Base-by-base conservation (phyloP, 148 eudicot genomes). In the Rhododendron vialii region DNA sequence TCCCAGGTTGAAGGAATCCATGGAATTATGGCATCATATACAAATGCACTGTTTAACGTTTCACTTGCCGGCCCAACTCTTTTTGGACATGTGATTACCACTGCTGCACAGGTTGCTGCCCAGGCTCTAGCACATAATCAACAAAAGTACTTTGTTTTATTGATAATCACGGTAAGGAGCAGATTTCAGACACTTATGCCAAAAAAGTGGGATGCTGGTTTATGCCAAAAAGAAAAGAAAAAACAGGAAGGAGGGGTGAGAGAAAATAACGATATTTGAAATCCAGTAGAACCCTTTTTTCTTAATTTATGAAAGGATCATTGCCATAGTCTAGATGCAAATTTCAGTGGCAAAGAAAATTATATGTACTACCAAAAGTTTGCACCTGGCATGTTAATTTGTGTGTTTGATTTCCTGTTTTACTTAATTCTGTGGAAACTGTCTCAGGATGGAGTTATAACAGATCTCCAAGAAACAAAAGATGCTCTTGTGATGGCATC, bases 31-130 rank as follows among this genome's bases (percentile, higher is more conserved):
- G 91, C 83, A 81, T 93, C 99, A 78, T 97, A 97, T 84, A 85
- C 87, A 71, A 91, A 92, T 90, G 99, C 99, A 79, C 92, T 97
- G 73, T 90, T 86, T 86, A 97, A 97, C 78, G 99, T 97, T 87
- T 93, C 98, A 78, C 95, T 97, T 86, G 99, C 99, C 17, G 99
- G 99, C 61, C 99, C 99, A 79, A 97, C 99, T 75, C 95, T 97
- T 85, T 97, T 97, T 87, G 98, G 98, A 38, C 98, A 91, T 69
- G 93, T 95, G 85, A 88, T 97, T 85, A 93, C 87, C 55, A 88
- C 91, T 86, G 99, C 99, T 82, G 91, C 99, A 78, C 85, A 88
- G 73, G 94, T 97, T 87, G 96, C 99, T 82, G 91, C 92, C 84
- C 93, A 90, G 85, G 84, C 95, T 83, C 92, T 95, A 55, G 91